Evolutionary conservation across 2,329 filamentous ascomycete genomes (phyloP).

Genomic region (Sclerotinia nivalis): DNA sequence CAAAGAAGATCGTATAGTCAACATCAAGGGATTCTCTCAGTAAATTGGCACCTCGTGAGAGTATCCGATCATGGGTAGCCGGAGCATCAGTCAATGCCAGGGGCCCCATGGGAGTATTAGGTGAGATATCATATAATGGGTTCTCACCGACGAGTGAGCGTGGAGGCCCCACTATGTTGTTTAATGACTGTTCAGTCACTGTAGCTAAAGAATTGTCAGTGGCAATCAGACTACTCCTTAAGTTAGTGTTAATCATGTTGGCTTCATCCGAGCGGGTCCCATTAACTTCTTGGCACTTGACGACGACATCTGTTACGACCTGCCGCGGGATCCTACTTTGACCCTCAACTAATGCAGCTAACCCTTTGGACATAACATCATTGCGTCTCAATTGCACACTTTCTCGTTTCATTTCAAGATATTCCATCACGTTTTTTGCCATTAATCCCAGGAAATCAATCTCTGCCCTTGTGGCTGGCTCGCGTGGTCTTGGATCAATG

Average conservation of each 20-base stretch:
- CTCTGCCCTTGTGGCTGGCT: slow-evolving; percentile 47
- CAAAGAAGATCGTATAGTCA: slow-evolving; percentile 29
- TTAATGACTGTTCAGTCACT: slow-evolving; percentile 17
- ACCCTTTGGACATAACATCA: slow-evolving; percentile 53
- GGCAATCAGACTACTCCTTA: background rate
- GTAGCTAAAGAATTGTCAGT: background rate
- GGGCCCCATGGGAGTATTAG: background rate
- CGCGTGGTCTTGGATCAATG: slow-evolving; percentile 54
- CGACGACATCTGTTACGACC: background rate
- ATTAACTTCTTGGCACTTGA: slow-evolving; percentile 2
- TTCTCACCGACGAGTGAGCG: background rate
- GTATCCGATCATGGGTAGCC: slow-evolving; percentile 21
- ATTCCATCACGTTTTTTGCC: slow-evolving; percentile 55
- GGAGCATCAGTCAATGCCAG: background rate
- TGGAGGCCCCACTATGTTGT: slow-evolving; percentile 5
- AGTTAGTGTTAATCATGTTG: background rate
- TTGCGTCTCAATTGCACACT: slow-evolving; percentile 52
- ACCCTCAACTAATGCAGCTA: slow-evolving; percentile 54
- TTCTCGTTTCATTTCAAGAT: slow-evolving; percentile 57
- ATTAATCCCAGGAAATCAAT: slow-evolving; percentile 56
- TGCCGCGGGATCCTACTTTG: slow-evolving; percentile 20
- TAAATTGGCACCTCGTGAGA: slow-evolving; percentile 26
- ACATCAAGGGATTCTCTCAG: slow-evolving; percentile 29
- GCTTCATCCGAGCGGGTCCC: background rate
- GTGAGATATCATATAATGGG: background rate